phyloP scores from a whole-genome alignment of 2,329 filamentous ascomycete genomes.

The Neocatenulostroma microsporum region DNA sequence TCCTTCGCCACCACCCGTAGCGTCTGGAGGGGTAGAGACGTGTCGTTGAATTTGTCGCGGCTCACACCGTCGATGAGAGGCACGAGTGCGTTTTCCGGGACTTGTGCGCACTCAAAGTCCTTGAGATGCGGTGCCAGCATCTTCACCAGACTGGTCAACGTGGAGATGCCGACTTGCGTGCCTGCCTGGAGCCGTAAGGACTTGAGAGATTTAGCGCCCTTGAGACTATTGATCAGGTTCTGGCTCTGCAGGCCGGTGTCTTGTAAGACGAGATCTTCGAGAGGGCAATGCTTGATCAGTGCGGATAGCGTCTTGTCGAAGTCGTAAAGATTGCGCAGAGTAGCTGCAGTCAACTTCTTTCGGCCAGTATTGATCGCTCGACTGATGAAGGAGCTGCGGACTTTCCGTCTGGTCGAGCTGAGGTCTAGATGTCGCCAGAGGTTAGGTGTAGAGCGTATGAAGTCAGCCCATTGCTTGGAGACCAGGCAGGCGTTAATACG shows the following conservation, averaged over 20 bases:
- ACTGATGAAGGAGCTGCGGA: slow-evolving; percentile 37
- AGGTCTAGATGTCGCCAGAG: slow-evolving; percentile 51
- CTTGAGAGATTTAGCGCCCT: slow-evolving; percentile 13
- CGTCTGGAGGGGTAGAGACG: too few species aligned
- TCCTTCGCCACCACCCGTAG: too few species aligned
- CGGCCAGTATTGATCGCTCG: slow-evolving; percentile 36
- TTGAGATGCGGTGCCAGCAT: neutral
- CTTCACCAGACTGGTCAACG: neutral
- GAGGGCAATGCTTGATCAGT: slow-evolving; percentile 31
- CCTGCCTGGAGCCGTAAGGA: slow-evolving; percentile 12
- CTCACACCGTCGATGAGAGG: too few species aligned
- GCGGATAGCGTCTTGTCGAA: slow-evolving; percentile 33
- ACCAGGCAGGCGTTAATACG: slow-evolving; percentile 44
- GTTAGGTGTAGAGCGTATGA: slow-evolving; percentile 39
- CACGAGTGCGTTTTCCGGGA: too few species aligned
- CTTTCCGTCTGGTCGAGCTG: slow-evolving; percentile 34
- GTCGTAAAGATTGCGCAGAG: slow-evolving; percentile 32
- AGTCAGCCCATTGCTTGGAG: slow-evolving; percentile 48
- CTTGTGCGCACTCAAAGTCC: neutral
- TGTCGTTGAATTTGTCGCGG: too few species aligned
- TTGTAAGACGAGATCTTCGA: slow-evolving; percentile 29
- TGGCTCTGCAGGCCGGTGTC: slow-evolving; percentile 19
- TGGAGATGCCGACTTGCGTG: slow-evolving; percentile 12
- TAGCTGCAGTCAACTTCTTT: slow-evolving; percentile 28
- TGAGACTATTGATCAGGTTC: slow-evolving; percentile 14